Percentiles rank a stretch among this genome's conserved stretches.
These are phyloP conservation scores for Corynespora cassiicola DNA, from an alignment of 2,329 filamentous ascomycete genomes.

Conservation along the genomic window DNA sequence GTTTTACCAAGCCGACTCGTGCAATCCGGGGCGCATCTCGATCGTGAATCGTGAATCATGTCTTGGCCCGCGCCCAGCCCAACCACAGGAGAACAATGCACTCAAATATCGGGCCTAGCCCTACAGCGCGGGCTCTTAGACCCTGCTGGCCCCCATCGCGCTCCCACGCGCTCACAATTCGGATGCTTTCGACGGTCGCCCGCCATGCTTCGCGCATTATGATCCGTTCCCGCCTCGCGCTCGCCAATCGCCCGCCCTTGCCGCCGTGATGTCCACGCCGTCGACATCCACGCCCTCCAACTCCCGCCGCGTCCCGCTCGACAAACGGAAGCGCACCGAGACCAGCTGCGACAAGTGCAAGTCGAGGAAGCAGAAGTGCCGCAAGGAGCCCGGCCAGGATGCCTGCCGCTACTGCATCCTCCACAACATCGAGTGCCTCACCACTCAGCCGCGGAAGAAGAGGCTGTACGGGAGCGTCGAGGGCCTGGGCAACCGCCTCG, in stretches of 20 bases:
- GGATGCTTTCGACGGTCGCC: constrained; percentile 4
- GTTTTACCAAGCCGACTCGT: no score
- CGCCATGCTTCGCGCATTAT: constrained; percentile 3
- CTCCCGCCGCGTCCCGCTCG: constrained; percentile 49
- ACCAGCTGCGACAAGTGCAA: constrained; percentile 56
- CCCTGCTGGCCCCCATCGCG: constrained; percentile 7
- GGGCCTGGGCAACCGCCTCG: constrained; percentile 48
- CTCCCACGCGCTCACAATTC: no score
- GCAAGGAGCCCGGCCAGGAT: constrained; percentile 45
- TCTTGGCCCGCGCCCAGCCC: constrained; percentile 3
- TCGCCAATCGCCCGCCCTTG: neutral
- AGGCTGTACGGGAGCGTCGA: constrained; percentile 53
- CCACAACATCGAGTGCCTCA: constrained; percentile 51
- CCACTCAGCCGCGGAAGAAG: constrained; percentile 54
- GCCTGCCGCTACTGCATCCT: constrained; percentile 52
- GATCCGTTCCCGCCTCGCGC: neutral
- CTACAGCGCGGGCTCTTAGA: no score
- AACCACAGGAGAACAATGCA: no score
- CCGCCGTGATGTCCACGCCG: constrained; percentile 7
- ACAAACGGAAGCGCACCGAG: constrained; percentile 54
- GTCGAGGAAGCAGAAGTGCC: constrained; percentile 55
- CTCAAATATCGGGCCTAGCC: no score
- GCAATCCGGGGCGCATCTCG: no score
- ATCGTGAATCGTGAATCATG: no score
- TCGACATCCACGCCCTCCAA: constrained; percentile 24